These are phyloP conservation scores for Daldinia caldariorum DNA, from an alignment of 495 filamentous ascomycete species.

Conservation along the genomic window DNA sequence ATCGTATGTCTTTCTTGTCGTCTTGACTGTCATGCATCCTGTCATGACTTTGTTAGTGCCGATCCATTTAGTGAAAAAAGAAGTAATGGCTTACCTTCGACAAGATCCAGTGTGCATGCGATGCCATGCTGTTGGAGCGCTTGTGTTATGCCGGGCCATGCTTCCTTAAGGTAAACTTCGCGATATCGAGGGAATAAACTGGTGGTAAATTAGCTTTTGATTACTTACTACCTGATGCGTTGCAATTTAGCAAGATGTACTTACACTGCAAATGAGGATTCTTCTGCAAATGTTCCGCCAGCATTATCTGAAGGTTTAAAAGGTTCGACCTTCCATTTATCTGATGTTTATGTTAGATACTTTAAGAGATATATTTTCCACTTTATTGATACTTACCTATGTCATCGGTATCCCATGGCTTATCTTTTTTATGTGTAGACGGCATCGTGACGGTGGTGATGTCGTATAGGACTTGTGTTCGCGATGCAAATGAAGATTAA, in stretches of 20 bases:
- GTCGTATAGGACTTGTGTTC: background rate
- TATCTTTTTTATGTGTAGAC: slow-evolving; percentile 91
- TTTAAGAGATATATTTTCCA: background rate
- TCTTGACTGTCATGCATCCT: slow-evolving; percentile 89
- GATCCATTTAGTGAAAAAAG: background rate
- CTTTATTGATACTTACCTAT: slow-evolving; percentile 54
- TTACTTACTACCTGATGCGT: no score
- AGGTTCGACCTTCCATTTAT: slow-evolving; percentile 94
- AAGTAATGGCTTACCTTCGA: slow-evolving; percentile 71
- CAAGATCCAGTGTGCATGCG: slow-evolving; percentile 77
- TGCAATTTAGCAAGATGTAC: no score
- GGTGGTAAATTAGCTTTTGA: slow-evolving; percentile 6
- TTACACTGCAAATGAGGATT: slow-evolving; percentile 66
- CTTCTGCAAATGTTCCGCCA: slow-evolving; percentile 87
- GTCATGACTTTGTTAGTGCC: background rate
- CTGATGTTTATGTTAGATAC: slow-evolving; percentile 45
- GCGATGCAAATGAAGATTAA: slow-evolving; percentile 5
- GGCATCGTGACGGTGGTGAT: slow-evolving; percentile 69
- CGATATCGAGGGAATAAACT: slow-evolving; percentile 94
- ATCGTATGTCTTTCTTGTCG: slow-evolving; percentile 93
- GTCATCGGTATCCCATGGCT: slow-evolving; percentile 97
- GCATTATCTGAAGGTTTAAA: slow-evolving; percentile 88
- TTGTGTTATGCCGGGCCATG: slow-evolving; percentile 82
- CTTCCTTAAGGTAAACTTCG: slow-evolving; percentile 79
- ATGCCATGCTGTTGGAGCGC: slow-evolving; percentile 19